Percentiles rank a stretch among this genome's conserved stretches.
phyloP scores from a whole-genome alignment of 1,284 basidiomycete genomes.

The Papiliotrema terrestris region DNA sequence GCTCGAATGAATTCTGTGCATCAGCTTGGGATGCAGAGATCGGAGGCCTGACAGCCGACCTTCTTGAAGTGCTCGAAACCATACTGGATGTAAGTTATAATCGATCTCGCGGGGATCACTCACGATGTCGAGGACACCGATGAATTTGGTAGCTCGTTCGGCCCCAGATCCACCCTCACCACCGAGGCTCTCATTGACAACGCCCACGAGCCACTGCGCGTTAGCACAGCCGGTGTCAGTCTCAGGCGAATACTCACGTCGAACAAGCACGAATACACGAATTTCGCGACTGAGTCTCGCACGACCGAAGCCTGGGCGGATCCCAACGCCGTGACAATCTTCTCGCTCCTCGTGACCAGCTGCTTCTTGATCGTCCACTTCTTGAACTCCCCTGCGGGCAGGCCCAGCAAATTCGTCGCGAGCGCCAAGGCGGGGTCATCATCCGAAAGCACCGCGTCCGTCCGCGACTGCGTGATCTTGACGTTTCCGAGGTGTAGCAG shows the following conservation, averaged over 20 bases:
- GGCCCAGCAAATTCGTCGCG: constrained; percentile 84
- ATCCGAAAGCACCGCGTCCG: constrained; percentile 80
- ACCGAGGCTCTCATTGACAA: constrained; percentile 92
- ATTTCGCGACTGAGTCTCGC: constrained; percentile 94
- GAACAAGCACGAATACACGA: constrained; percentile 97
- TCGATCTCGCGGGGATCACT: constrained; percentile 29
- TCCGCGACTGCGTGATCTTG: constrained; percentile 76
- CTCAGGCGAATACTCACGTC: constrained; percentile 47
- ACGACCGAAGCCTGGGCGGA: constrained; percentile 91
- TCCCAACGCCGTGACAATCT: constrained; percentile 84
- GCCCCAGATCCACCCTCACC: constrained; percentile 85
- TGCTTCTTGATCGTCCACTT: constrained; percentile 99
- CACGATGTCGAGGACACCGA: constrained; percentile 86
- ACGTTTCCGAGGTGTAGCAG: constrained; percentile 96
- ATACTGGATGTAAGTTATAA: constrained; percentile 53
- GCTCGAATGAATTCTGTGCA: constrained; percentile 88
- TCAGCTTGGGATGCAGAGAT: not conserved
- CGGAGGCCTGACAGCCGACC: constrained; percentile 45
- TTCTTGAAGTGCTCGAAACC: constrained; percentile 97
- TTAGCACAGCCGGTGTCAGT: not conserved
- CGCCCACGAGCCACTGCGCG: constrained; percentile 84
- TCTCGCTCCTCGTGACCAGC: constrained; percentile 89
- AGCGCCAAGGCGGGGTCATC: constrained; percentile 75
- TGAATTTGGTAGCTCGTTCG: constrained; percentile 89
- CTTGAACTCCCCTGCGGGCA: constrained; percentile 91